These are phyloP conservation scores for Candida neerlandica DNA, from an alignment of 1,139 yeast species.

Conservation along the genomic window DNA sequence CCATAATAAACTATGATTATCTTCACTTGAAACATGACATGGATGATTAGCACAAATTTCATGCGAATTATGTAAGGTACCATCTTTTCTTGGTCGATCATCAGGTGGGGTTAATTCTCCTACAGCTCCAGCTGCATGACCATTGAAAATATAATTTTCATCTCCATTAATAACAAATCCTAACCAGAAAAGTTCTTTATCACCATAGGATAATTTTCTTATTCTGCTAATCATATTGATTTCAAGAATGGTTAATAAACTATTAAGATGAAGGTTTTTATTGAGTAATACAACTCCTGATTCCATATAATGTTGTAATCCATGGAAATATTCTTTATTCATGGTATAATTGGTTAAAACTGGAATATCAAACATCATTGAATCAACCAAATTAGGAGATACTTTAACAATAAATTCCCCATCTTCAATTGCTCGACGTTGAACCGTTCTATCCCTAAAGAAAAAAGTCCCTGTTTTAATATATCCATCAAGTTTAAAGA, in stretches of 20 bases:
- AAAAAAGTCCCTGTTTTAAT: conserved; percentile 43
- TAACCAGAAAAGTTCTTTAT: conserved; percentile 68
- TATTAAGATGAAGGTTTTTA: conserved; percentile 42
- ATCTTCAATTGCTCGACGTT: conserved; percentile 32
- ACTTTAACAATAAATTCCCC: conserved; percentile 36
- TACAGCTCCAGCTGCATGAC: conserved; percentile 51
- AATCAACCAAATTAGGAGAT: conserved; percentile 44
- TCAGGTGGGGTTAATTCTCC: conserved; percentile 45
- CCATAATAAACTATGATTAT: conserved; percentile 33
- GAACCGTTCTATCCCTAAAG: conserved; percentile 49
- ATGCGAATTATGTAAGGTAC: conserved; percentile 23
- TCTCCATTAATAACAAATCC: conserved; percentile 57
- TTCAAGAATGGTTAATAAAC: conserved; percentile 45
- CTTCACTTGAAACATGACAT: conserved; percentile 38
- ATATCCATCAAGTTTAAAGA: conserved; percentile 43
- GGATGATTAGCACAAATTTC: conserved; percentile 45
- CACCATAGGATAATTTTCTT: conserved; percentile 53
- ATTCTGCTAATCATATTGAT: conserved; percentile 44
- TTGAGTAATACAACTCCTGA: conserved; percentile 53
- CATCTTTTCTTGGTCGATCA: conserved; percentile 28
- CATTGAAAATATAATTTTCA: conserved; percentile 52
- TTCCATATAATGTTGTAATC: conserved; percentile 50
- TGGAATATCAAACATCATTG: conserved; percentile 32
- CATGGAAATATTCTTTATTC: conserved; percentile 31
- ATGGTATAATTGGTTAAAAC: conserved; percentile 35